These are phyloP conservation scores for Botrytis fabae DNA, from an alignment of 2,329 filamentous ascomycete species.

Conservation along the genomic window DNA sequence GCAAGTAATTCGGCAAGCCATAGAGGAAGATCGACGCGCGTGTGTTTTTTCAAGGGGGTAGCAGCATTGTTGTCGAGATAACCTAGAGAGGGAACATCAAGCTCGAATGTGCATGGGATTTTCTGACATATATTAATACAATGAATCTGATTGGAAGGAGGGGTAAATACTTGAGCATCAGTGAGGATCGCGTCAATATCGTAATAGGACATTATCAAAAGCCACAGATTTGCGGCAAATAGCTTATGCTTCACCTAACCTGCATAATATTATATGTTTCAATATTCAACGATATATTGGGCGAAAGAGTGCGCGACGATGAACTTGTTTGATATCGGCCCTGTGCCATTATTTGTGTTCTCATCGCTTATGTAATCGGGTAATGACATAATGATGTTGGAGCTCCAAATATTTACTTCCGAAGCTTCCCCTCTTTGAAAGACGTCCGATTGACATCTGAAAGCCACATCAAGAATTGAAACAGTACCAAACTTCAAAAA, in stretches of 20 bases:
- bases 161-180: constrained; percentile 66
- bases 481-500: constrained; percentile 26
- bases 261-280: background rate
- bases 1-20: constrained; percentile 96
- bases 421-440: constrained; percentile 10
- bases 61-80: constrained; percentile 81
- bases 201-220: constrained; percentile 69
- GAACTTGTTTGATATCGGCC: background rate
- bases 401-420: constrained; percentile 19
- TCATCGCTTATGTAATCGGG: constrained; percentile 6
- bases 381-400: constrained; percentile 19
- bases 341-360: background rate
- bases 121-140: constrained; percentile 57
- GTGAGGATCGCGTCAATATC: constrained; percentile 82
- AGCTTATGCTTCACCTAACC: background rate
- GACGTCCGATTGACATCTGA: constrained; percentile 20
- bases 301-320: background rate
- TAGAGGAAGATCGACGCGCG: constrained; percentile 78
- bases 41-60: constrained; percentile 73
- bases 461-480: constrained; percentile 20
- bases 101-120: constrained; percentile 92
- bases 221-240: background rate
- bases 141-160: constrained; percentile 21
- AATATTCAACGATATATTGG: background rate
- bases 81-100: constrained; percentile 82